Base-by-base conservation (phyloP, 2,329 filamentous ascomycete species). In the Hawksworthiomyces lignivorus region DNA sequence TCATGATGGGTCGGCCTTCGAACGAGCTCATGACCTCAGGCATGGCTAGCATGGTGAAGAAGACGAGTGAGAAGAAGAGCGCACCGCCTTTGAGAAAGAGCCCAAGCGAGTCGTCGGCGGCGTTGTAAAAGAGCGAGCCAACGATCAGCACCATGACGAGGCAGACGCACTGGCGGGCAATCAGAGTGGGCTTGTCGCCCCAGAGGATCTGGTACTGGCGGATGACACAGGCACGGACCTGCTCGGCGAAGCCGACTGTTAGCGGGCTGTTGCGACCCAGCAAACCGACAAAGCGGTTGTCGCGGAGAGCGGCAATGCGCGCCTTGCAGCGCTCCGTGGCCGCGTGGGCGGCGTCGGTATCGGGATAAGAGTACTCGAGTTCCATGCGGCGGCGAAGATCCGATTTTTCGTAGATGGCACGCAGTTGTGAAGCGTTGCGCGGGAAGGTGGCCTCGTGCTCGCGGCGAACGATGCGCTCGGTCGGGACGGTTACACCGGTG, bases 81-180 rank as follows among this genome's bases (percentile, higher is more conserved):
- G 65, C 57, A 15, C 70, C 70, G 12, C 67, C 66, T 0, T 69
- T 63, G 4, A 65, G 57, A 59, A 81, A 89, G 56, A 84, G 82
- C 37, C 79, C 81, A 2, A 60, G 58, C 0, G 82, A 84, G 36
- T 71, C 65, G 1, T 64, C 50, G 1, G 71, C 61, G n/a, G 85
- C 63, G 46, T 84, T 75, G 53, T 87, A 86, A 62, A 92, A 94
- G 20, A 92, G 68, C 2, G 82, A 86, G 2, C 84, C 82, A 39
- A 89, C 80, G 46, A 94, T 84, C 10, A 94, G 69, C 4, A 60
- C 68, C 57, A 85, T 85, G 46, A 79, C 74, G 45, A 90, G 62
- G 52, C 88, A 84, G 56, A 87, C 85, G 61, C 87, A 84, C 47
- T 84, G 72, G 52, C 89, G 90, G 31, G 84, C 89, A 58, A 80